Conservation (phyloP, 257 asterid species). For the Leonotis leonurus region DNA sequence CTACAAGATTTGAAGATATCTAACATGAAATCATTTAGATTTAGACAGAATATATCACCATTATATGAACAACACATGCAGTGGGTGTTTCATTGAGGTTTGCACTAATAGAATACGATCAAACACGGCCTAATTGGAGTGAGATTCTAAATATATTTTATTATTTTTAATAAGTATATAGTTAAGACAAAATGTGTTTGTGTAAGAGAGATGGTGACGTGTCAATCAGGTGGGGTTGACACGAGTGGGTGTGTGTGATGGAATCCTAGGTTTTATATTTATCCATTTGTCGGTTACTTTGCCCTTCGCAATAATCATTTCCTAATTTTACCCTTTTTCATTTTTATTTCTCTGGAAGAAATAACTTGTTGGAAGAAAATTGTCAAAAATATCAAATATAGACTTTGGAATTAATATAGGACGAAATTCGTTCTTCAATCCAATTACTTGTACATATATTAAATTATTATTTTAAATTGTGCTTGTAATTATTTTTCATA, state of each 20-base stretch:
- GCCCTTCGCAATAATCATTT: not conserved
- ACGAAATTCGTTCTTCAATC: too few relatives aligned
- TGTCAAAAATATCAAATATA: too few relatives aligned
- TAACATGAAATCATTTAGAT: too few relatives aligned
- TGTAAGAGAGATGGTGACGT: not conserved
- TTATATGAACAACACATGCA: not conserved
- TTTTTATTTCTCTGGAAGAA: too few relatives aligned
- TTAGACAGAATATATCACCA: too few relatives aligned
- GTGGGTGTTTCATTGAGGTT: not conserved
- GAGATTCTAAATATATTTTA: not conserved
- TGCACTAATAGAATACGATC: not conserved
- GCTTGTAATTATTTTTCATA: too few relatives aligned
- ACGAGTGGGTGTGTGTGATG: not conserved
- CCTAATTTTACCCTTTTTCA: not conserved
- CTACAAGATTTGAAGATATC: too few relatives aligned
- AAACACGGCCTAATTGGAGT: conserved; percentile 8
- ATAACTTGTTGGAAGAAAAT: too few relatives aligned
- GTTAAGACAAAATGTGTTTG: not conserved
- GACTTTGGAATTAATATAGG: too few relatives aligned
- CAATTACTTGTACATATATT: too few relatives aligned
- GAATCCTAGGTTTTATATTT: conserved; percentile 20
- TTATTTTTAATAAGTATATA: not conserved
- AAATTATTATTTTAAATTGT: too few relatives aligned
- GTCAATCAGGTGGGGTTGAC: conserved; percentile 17
- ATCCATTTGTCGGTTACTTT: not conserved